phyloP scores from a whole-genome alignment of 345 rosid genomes.

The Gynandropsis gynandra region DNA sequence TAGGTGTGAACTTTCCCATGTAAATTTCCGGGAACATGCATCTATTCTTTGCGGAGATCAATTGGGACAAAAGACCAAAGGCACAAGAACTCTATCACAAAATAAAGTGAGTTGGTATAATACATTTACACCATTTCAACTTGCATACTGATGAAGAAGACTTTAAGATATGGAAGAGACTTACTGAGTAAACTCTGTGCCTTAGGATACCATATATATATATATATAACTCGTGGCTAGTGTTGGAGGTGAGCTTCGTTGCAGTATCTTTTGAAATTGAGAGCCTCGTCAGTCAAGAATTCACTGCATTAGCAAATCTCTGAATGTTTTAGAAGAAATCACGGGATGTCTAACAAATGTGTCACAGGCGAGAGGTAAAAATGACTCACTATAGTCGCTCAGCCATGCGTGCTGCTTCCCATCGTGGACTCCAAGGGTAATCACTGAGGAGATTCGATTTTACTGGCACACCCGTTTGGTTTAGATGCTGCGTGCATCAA shows the following conservation, averaged over 20 bases:
- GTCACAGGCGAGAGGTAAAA: background rate
- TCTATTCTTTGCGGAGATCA: no score
- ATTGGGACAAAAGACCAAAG: no score
- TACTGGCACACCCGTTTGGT: conserved; percentile 44
- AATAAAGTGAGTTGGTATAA: no score
- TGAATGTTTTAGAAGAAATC: background rate
- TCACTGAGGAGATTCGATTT: conserved; percentile 56
- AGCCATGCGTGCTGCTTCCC: conserved; percentile 76
- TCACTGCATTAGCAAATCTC: conserved; percentile 38
- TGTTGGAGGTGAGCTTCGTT: conserved; percentile 58
- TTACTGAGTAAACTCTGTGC: no score
- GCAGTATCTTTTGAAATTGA: conserved; percentile 73
- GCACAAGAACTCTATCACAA: no score
- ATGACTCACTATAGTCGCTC: conserved; percentile 67
- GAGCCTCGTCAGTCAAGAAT: conserved; percentile 59
- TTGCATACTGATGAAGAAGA: no score
- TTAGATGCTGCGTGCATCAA: conserved; percentile 67
- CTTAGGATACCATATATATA: no score
- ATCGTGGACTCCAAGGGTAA: conserved; percentile 98
- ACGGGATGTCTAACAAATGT: background rate
- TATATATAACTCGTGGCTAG: conserved; percentile 20
- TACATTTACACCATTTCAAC: no score
- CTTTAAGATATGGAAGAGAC: no score
- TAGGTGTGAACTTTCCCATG: no score
- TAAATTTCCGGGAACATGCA: no score